These are phyloP conservation scores for Leccinum incarnatum DNA, from an alignment of 768 basidiomycete species.

Conservation along the genomic window DNA sequence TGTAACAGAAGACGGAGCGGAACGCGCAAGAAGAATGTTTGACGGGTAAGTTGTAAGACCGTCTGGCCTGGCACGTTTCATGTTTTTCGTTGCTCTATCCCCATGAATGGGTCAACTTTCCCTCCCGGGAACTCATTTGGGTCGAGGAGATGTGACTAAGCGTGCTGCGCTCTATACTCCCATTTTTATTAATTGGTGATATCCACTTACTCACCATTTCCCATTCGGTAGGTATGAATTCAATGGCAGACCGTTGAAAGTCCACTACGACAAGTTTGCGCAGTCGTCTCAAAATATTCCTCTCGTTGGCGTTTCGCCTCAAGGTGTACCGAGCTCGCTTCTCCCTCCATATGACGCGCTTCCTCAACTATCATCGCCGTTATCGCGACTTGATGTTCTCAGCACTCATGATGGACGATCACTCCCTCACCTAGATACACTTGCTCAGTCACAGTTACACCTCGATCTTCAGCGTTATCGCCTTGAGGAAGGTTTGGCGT, in stretches of 20 bases:
- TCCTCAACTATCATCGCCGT: conserved; percentile 20
- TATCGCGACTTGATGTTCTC: conserved; percentile 24
- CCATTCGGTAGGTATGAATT: conserved; percentile 67
- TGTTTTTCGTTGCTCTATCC: background rate
- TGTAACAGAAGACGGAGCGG: conserved; percentile 79
- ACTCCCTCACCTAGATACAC: conserved; percentile 21
- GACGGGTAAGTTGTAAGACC: conserved; percentile 64
- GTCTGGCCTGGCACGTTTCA: background rate
- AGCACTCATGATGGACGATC: conserved; percentile 24
- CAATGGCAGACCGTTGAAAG: conserved; percentile 83
- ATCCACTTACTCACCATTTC: conserved; percentile 6
- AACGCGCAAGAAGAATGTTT: conserved; percentile 81
- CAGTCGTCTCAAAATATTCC: conserved; percentile 33
- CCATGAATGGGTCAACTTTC: background rate
- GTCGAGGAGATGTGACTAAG: background rate
- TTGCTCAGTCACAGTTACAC: conserved; percentile 24
- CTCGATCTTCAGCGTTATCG: conserved; percentile 28
- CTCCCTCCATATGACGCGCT: conserved; percentile 22
- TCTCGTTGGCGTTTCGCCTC: conserved; percentile 23
- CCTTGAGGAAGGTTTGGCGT: conserved; percentile 26
- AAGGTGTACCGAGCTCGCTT: conserved; percentile 11
- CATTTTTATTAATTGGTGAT: background rate
- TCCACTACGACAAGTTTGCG: conserved; percentile 86
- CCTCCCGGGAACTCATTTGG: background rate
- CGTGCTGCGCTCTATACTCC: background rate